phyloP scores from a whole-genome alignment of 1,139 yeast species.

The Nadsonia starkeyi-henricii region DNA sequence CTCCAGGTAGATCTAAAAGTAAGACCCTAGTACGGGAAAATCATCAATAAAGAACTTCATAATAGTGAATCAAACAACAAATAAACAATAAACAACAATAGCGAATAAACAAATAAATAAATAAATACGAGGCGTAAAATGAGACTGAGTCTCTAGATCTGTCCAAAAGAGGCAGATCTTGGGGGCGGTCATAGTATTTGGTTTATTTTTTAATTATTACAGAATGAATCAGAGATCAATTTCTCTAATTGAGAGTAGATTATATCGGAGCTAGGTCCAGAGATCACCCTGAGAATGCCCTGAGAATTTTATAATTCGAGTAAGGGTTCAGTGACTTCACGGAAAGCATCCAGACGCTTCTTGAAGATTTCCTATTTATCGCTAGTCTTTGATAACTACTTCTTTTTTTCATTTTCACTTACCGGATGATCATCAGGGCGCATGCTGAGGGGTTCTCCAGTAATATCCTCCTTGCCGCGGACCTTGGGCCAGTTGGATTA shows the following conservation, averaged over 20 bases:
- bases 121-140: too few species aligned
- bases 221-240: conserved; percentile 8
- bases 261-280: conserved; percentile 72
- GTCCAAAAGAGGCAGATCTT: too few species aligned
- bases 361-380: conserved; percentile 38
- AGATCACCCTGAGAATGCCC: conserved; percentile 43
- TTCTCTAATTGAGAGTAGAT: conserved; percentile 54
- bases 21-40: conserved; percentile 87
- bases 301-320: conserved; percentile 41
- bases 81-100: too few species aligned
- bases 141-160: too few species aligned
- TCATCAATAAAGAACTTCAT: conserved; percentile 78
- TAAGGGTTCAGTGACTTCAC: conserved; percentile 45
- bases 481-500: conserved; percentile 74
- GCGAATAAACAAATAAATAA: too few species aligned
- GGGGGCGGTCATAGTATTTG: too few species aligned
- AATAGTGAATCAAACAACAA: too few species aligned
- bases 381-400: too few species aligned
- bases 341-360: conserved; percentile 51
- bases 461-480: conserved; percentile 69
- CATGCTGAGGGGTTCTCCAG: conserved; percentile 73
- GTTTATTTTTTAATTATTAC: too few species aligned
- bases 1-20: conserved; percentile 93
- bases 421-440: conserved; percentile 64
- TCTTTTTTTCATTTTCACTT: conserved; percentile 4